Percentiles rank a stretch among this genome's conserved stretches.
phyloP scores from a whole-genome alignment of 1,284 basidiomycete genomes.

The Cryptococcus jaspeensis region DNA sequence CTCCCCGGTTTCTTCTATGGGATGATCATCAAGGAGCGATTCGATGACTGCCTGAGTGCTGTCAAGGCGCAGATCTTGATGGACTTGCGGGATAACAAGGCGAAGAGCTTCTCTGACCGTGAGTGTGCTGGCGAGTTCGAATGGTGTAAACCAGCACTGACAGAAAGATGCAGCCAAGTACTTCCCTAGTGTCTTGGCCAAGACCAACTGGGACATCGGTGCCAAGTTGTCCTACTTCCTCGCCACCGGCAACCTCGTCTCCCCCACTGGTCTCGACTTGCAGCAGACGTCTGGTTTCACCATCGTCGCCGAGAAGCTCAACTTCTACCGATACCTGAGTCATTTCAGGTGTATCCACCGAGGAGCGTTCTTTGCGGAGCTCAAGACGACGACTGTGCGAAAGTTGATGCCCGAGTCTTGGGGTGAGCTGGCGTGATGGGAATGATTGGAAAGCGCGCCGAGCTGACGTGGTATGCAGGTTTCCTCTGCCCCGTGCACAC shows the following conservation, averaged over 20 bases:
- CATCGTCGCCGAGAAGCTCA: slow-evolving; percentile 97
- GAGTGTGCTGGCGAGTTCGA: slow-evolving; percentile 37
- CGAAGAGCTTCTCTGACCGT: slow-evolving; percentile 83
- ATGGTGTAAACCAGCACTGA: neutral
- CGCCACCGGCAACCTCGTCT: slow-evolving; percentile 94
- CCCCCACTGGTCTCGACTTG: slow-evolving; percentile 91
- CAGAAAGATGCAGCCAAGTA: slow-evolving; percentile 63
- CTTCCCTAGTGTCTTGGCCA: slow-evolving; percentile 71
- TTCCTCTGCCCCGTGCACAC: slow-evolving; percentile 99
- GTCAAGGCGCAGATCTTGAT: slow-evolving; percentile 69
- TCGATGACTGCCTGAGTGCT: slow-evolving; percentile 83
- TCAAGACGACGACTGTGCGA: slow-evolving; percentile 97
- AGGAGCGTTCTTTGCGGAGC: slow-evolving; percentile 98
- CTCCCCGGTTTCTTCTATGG: slow-evolving; percentile 90
- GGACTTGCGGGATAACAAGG: slow-evolving; percentile 73
- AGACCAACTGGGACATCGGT: slow-evolving; percentile 90
- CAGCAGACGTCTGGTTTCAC: slow-evolving; percentile 98
- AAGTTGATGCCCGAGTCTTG: slow-evolving; percentile 97
- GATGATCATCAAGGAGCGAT: slow-evolving; percentile 97
- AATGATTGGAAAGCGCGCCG: neutral
- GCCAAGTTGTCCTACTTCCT: slow-evolving; percentile 89
- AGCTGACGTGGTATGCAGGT: slow-evolving; percentile 55
- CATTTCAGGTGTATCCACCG: slow-evolving; percentile 99
- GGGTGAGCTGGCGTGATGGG: slow-evolving; percentile 59
- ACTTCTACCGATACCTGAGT: slow-evolving; percentile 97